phyloP scores from a whole-genome alignment of 495 filamentous ascomycete species.

The Peziza echinospora region DNA sequence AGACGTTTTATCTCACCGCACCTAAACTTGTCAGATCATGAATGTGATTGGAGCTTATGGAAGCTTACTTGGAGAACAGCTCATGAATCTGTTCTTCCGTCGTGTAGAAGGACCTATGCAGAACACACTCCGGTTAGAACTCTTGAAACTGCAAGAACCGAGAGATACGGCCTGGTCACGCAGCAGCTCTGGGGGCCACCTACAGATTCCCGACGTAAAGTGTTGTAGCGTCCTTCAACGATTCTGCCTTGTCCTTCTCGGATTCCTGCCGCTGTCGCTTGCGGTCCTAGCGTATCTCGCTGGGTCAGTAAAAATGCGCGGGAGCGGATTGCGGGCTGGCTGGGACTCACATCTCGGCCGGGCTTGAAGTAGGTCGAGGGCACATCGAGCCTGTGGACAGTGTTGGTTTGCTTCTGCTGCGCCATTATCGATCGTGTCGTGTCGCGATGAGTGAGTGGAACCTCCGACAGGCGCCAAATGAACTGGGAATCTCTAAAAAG shows the following conservation, averaged over 20 bases:
- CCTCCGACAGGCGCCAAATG: too few relatives aligned
- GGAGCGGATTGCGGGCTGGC: background rate
- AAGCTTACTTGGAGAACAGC: slow-evolving; percentile 54
- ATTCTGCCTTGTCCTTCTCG: slow-evolving; percentile 31
- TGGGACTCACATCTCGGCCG: background rate
- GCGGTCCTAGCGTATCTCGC: slow-evolving; percentile 9
- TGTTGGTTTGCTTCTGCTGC: slow-evolving; percentile 22
- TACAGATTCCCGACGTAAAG: slow-evolving; percentile 96
- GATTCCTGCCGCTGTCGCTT: slow-evolving; percentile 4
- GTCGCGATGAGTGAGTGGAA: too few relatives aligned
- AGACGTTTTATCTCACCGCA: slow-evolving; percentile 94
- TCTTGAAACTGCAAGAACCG: too few relatives aligned
- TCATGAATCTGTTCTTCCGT: slow-evolving; percentile 98
- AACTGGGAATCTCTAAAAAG: too few relatives aligned
- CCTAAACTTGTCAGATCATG: background rate
- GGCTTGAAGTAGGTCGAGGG: slow-evolving; percentile 43
- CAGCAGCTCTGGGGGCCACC: slow-evolving; percentile 24
- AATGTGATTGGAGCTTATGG: slow-evolving; percentile 7
- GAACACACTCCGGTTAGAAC: background rate
- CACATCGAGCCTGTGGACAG: slow-evolving; percentile 50
- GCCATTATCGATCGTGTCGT: background rate
- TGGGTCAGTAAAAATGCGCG: background rate
- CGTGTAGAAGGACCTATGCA: slow-evolving; percentile 82
- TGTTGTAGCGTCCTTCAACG: slow-evolving; percentile 68
- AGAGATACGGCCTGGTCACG: too few relatives aligned